phyloP scores from a whole-genome alignment of 1,139 yeast species.

The Candida labiduridarum region DNA sequence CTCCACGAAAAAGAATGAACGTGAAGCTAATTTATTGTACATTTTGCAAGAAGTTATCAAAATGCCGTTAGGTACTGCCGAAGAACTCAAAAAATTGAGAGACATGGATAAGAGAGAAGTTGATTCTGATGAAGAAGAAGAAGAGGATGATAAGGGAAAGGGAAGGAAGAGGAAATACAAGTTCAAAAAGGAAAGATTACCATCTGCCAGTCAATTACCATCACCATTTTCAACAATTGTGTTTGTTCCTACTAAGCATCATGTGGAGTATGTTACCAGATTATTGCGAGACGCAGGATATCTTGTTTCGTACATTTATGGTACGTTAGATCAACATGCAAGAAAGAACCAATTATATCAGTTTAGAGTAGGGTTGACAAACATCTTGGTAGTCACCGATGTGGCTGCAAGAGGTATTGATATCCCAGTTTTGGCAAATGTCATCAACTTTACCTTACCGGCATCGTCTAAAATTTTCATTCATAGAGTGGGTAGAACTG shows the following conservation, averaged over 20 bases:
- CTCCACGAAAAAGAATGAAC: conserved; percentile 76
- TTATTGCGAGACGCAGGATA: conserved; percentile 79
- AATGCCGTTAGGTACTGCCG: conserved; percentile 76
- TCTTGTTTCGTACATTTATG: conserved; percentile 86
- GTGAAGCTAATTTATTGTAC: conserved; percentile 84
- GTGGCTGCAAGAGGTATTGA: conserved; percentile 99
- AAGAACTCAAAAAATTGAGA: conserved; percentile 57
- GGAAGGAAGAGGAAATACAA: conserved; percentile 37
- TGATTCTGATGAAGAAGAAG: conserved; percentile 52
- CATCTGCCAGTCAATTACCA: conserved; percentile 82
- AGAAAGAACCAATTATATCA: conserved; percentile 86
- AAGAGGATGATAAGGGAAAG: conserved; percentile 30
- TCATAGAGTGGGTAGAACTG: conserved; percentile 99
- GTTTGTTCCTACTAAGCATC: conserved; percentile 96
- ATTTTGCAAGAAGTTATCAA: conserved; percentile 81
- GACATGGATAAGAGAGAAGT: conserved; percentile 47
- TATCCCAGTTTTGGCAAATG: conserved; percentile 94
- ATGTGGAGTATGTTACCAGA: conserved; percentile 84
- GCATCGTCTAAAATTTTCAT: conserved; percentile 90
- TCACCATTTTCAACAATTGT: conserved; percentile 85
- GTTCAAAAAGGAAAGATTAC: conserved; percentile 59
- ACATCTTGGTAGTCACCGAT: conserved; percentile 90
- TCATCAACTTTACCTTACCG: conserved; percentile 86
- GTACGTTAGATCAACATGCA: conserved; percentile 93
- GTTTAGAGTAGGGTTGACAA: conserved; percentile 82